These are phyloP conservation scores for Punctularia strigosozonata DNA, from an alignment of 768 basidiomycete genomes.

Conservation along the genomic window DNA sequence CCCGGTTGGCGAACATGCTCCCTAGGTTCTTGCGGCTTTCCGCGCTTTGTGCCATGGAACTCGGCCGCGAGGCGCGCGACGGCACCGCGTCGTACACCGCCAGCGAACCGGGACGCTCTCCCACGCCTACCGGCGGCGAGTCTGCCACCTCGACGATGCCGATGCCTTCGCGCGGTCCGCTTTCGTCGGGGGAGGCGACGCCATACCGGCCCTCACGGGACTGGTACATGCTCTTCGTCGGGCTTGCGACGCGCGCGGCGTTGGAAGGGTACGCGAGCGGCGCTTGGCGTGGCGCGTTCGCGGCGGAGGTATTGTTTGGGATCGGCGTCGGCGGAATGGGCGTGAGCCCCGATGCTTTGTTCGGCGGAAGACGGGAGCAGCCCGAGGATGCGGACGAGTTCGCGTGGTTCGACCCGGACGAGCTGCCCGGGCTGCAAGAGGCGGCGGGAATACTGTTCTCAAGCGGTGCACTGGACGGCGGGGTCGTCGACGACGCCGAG, in stretches of 20 bases:
- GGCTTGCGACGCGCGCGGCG: constrained; percentile 71
- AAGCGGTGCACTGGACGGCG: constrained; percentile 15
- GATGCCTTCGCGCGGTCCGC: constrained; percentile 11
- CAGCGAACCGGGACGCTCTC: neutral
- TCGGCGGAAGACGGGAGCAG: constrained; percentile 1
- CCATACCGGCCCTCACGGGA: constrained; percentile 53
- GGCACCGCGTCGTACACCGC: neutral
- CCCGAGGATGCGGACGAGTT: constrained; percentile 24
- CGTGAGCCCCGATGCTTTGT: neutral
- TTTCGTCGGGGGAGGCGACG: constrained; percentile 4
- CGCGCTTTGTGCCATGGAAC: constrained; percentile 67
- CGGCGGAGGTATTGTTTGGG: constrained; percentile 59
- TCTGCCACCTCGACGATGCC: constrained; percentile 6
- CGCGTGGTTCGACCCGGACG: constrained; percentile 63
- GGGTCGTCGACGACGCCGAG: constrained; percentile 31
- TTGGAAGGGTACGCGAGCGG: constrained; percentile 77
- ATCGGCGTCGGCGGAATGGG: constrained; percentile 44
- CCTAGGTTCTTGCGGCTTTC: constrained; percentile 66
- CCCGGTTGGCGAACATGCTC: constrained; percentile 54
- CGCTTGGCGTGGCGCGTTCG: constrained; percentile 66
- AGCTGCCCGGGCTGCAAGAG: constrained; percentile 54
- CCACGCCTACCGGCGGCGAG: neutral
- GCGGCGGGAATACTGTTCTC: constrained; percentile 65
- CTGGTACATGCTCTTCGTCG: constrained; percentile 75
- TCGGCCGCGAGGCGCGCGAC: constrained; percentile 51